Evolutionary conservation across 116 monocot species (phyloP), one percentile per base, ranked within the genome.

Genomic region (Zostera marina): DNA sequence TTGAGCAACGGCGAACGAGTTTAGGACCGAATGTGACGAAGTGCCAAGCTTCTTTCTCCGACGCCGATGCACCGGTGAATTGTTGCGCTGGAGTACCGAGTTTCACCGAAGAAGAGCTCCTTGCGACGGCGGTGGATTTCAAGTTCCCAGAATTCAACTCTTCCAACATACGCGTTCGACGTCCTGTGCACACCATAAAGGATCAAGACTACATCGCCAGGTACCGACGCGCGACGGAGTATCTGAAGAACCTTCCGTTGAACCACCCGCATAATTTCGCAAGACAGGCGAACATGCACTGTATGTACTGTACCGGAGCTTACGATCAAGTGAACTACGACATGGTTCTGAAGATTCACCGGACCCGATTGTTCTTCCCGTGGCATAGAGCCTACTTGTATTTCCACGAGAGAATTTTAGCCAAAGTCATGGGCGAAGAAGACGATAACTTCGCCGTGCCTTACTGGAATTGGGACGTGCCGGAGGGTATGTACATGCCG

Each of bases 381-480:
- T 80, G 52, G 60, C 75, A 80, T 67, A 62, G 80, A 1, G 64
- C 65, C 0, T 80, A 46, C 72, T 15, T 80, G 39, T 75, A 74
- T 54, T 80, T 80, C 75, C 62, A 72, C 54, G 79, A 79, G 65
- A 45, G 75, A n/a, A 75, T 75, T 11, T 68, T 75, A 20, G 80
- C 48, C 14, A 80, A 80, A 42, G 40, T 75, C 41, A 56, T 80
- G 55, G 80, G 80, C 8, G 75, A 80, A 67, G 62, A 68, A 8
- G 75, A 80, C 71, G 62, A 68, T 16, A 32, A 51, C 16, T 80
- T 80, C 41, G 72, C 80, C 15, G 25, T 79, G 16, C 72, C 75
- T 5, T 75, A 64, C 64, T 79, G 75, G 79, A 63, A 62, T 25
- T 79, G 79, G 75, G 79, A 79, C 44, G 3, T 24, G 3, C 68